phyloP scores from a whole-genome alignment of 2,329 filamentous ascomycete species.

The Nectriaceae sp. region DNA sequence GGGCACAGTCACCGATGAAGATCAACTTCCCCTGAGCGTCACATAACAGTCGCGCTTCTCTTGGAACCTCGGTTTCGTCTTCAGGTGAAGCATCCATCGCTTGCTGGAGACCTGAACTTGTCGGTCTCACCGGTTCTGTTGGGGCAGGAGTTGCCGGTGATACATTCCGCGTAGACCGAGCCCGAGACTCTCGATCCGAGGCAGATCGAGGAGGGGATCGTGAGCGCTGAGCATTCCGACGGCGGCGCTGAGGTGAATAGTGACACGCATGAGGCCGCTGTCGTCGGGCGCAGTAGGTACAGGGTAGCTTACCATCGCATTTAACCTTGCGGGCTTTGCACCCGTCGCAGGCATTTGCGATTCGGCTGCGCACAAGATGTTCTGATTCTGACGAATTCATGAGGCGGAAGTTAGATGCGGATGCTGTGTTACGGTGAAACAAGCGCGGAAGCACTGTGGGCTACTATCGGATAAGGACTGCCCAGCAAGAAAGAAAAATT shows the following conservation, averaged over 20 bases:
- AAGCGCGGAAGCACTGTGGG: conserved; percentile 1
- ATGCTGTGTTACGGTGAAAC: not conserved
- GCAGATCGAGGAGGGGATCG: conserved; percentile 16
- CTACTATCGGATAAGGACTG: not conserved
- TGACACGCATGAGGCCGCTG: conserved; percentile 46
- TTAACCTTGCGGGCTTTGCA: conserved; percentile 59
- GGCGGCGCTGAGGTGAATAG: conserved; percentile 48
- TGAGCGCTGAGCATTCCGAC: conserved; percentile 29
- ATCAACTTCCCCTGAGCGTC: conserved; percentile 56
- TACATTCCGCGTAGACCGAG: conserved; percentile 18
- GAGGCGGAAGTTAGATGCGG: not conserved
- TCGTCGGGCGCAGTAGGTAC: conserved; percentile 49
- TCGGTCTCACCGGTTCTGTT: conserved; percentile 1
- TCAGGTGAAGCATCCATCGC: conserved; percentile 31
- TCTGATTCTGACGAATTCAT: conserved; percentile 23
- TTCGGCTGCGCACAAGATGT: conserved; percentile 42
- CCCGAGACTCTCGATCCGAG: conserved; percentile 16
- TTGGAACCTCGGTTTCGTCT: conserved; percentile 57
- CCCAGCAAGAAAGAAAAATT: not conserved
- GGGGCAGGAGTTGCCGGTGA: conserved; percentile 18
- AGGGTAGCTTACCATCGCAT: conserved; percentile 56
- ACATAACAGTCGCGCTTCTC: conserved; percentile 52
- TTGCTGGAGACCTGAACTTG: conserved; percentile 3
- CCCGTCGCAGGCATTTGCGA: conserved; percentile 55
- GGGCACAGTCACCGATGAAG: conserved; percentile 59